phyloP scores from a whole-genome alignment of 352 stramenopile species.

The Phytophthora brassicae region DNA sequence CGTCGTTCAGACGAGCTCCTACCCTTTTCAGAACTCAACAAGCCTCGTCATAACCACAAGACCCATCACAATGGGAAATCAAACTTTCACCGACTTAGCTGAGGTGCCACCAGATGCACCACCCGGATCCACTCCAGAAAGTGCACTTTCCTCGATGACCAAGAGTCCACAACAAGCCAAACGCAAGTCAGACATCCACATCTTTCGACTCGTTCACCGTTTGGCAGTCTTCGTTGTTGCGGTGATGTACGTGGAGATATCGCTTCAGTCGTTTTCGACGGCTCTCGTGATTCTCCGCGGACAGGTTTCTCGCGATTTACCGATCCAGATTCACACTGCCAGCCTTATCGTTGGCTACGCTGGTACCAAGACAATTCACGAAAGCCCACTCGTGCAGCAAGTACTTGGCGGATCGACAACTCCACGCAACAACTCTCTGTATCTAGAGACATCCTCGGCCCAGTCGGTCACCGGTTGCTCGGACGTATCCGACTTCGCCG shows the following conservation, averaged over 20 bases:
- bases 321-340: conserved; percentile 9
- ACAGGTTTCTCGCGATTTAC: conserved; percentile 15
- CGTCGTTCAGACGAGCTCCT: neutral
- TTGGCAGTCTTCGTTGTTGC: conserved; percentile 23
- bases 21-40: neutral
- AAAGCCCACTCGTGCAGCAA: conserved; percentile 35
- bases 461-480: conserved; percentile 24
- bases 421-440: conserved; percentile 29
- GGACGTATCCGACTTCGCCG: conserved; percentile 8
- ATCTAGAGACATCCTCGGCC: conserved; percentile 23
- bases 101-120: conserved; percentile 1
- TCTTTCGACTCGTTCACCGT: conserved; percentile 17
- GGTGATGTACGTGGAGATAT: conserved; percentile 30
- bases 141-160: neutral
- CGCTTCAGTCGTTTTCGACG: conserved; percentile 23
- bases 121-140: neutral
- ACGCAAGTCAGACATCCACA: neutral
- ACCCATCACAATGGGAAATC: conserved; percentile 7
- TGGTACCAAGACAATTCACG: conserved; percentile 27
- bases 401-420: conserved; percentile 23
- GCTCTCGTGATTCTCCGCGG: conserved; percentile 19
- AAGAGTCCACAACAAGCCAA: neutral
- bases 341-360: conserved; percentile 33
- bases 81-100: conserved; percentile 11
- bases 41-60: neutral